Percentiles rank a stretch among this genome's conserved stretches.
phyloP scores from a whole-genome alignment of 257 asterid species.

The Striga asiatica region DNA sequence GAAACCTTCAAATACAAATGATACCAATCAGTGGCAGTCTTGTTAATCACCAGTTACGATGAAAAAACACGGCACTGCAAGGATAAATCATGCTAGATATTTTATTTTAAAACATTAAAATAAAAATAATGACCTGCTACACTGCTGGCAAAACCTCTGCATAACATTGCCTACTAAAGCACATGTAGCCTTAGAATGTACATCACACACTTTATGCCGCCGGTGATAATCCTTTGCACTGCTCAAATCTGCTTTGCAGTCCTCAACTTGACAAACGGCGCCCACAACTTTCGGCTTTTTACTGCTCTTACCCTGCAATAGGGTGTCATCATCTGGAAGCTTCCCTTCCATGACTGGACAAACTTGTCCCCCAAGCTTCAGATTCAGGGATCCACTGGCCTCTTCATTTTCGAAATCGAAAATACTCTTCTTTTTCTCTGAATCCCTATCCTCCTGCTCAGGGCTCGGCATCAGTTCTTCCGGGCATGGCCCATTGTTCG shows the following conservation, averaged over 20 bases:
- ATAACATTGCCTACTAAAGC: slow-evolving; percentile 66
- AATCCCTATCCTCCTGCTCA: slow-evolving; percentile 47
- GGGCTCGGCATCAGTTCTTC: slow-evolving; percentile 27
- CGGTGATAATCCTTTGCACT: slow-evolving; percentile 79
- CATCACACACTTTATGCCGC: slow-evolving; percentile 79
- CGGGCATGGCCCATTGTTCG: slow-evolving; percentile 25
- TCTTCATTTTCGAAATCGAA: slow-evolving; percentile 34
- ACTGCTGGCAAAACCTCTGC: slow-evolving; percentile 96
- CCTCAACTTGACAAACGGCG: slow-evolving; percentile 74
- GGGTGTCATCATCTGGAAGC: too few species aligned
- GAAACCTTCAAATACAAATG: slow-evolving; percentile 52
- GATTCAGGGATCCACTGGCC: slow-evolving; percentile 36
- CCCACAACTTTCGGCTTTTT: slow-evolving; percentile 54
- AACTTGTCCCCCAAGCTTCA: slow-evolving; percentile 70
- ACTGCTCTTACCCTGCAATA: slow-evolving; percentile 47
- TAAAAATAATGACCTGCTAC: slow-evolving; percentile 62
- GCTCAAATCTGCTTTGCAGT: slow-evolving; percentile 74
- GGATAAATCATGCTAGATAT: neutral
- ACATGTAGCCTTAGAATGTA: slow-evolving; percentile 70
- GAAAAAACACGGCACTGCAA: neutral
- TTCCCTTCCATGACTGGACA: slow-evolving; percentile 23
- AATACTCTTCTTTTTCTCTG: slow-evolving; percentile 59
- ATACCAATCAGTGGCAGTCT: neutral
- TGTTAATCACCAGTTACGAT: neutral
- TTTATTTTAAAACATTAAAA: neutral